Conservation (phyloP, 2,329 filamentous ascomycete genomes). For the Botrytis paeoniae region DNA sequence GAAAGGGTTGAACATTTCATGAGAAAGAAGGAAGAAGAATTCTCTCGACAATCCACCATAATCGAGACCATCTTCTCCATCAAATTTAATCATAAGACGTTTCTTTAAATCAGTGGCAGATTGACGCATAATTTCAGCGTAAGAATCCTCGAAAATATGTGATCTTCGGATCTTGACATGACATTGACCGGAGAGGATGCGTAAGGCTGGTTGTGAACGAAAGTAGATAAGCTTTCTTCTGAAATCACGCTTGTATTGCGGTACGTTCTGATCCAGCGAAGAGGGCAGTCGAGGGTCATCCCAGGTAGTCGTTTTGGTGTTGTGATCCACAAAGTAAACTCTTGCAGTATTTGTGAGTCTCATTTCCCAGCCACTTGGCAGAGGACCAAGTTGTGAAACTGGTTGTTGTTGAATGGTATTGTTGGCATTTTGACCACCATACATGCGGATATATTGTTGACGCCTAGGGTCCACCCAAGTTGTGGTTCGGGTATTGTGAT, state of each 20-base stretch:
- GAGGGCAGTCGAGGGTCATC: slow-evolving; percentile 94
- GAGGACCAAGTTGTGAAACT: slow-evolving; percentile 89
- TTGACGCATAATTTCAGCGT: slow-evolving; percentile 96
- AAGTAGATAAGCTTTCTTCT: slow-evolving; percentile 98
- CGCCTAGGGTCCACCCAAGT: slow-evolving; percentile 97
- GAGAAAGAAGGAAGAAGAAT: slow-evolving; percentile 98
- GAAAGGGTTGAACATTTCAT: slow-evolving; percentile 99
- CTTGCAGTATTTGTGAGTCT: slow-evolving; percentile 95
- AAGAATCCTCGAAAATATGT: slow-evolving; percentile 98
- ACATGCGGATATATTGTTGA: slow-evolving; percentile 98
- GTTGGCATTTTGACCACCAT: slow-evolving; percentile 81
- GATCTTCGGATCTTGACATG: slow-evolving; percentile 96
- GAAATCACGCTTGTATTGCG: slow-evolving; percentile 99
- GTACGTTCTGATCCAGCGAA: slow-evolving; percentile 95
- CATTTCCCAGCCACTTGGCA: slow-evolving; percentile 99
- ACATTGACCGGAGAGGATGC: slow-evolving; percentile 93
- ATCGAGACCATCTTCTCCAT: slow-evolving; percentile 95
- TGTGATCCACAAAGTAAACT: slow-evolving; percentile 99
- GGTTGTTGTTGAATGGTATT: slow-evolving; percentile 95
- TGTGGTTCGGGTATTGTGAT: slow-evolving; percentile 96
- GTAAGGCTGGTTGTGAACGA: slow-evolving; percentile 92
- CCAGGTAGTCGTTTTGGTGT: slow-evolving; percentile 99
- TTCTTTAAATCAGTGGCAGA: slow-evolving; percentile 96
- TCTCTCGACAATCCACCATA: slow-evolving; percentile 97
- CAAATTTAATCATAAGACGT: slow-evolving; percentile 98